These are phyloP conservation scores for Dimocarpus longan DNA, from an alignment of 345 rosid genomes.

Conservation along the genomic window DNA sequence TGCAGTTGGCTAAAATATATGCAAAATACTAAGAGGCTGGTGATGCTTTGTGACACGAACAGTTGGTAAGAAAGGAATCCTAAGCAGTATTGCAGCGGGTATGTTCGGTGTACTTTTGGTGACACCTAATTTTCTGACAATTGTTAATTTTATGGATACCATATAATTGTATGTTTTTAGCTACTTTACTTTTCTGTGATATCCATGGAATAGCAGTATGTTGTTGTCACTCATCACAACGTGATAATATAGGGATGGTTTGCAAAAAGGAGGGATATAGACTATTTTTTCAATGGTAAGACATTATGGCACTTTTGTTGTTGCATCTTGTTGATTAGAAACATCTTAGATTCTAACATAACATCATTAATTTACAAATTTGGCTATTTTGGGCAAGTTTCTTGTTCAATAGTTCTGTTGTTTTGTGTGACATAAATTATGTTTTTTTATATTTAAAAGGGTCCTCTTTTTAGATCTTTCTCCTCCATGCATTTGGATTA, in stretches of 20 bases:
- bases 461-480: background rate
- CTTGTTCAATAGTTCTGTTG: background rate
- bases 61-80: constrained; percentile 89
- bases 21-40: constrained; percentile 95
- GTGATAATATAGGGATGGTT: background rate
- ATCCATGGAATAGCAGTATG: background rate
- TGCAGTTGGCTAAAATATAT: constrained; percentile 87
- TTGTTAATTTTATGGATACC: background rate
- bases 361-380: background rate
- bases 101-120: constrained; percentile 24
- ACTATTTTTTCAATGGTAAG: background rate
- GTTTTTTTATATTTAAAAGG: background rate
- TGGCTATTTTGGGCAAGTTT: background rate
- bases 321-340: background rate
- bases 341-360: background rate
- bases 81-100: constrained; percentile 89
- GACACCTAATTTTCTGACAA: background rate
- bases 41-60: constrained; percentile 96
- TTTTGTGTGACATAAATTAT: background rate
- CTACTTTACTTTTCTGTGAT: background rate
- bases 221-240: background rate
- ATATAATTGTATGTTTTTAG: background rate
- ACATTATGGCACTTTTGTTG: background rate
- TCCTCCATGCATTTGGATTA: background rate
- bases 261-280: background rate